Base-by-base conservation (phyloP, 1,139 yeast genomes). In the Taphrina wiesneri region DNA sequence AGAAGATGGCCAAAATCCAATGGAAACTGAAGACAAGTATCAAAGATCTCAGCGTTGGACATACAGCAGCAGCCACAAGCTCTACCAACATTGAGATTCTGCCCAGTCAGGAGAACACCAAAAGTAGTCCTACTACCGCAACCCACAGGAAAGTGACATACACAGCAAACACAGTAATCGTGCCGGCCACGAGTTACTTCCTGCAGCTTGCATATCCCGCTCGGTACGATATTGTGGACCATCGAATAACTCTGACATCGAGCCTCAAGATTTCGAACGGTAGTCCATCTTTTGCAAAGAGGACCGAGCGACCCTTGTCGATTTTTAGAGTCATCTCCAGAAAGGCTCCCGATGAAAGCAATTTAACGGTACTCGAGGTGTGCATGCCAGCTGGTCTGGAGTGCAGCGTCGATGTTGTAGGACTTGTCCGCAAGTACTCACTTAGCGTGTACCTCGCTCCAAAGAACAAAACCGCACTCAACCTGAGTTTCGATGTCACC, bases 141-240 rank as follows among this genome's bases (percentile, higher is more conserved):
- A 19, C 25, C 7, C 17, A 23, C n/a, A 25, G 19, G 15, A 52
- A 52, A 25, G n/a, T 52, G 4, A 30, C 41, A 5, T 30, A 21
- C 28, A 32, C 56, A 1, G 45, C 56, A 52, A 34, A 19, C 17
- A 15, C 45, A 6, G 3, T 28, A 15, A 30, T 52, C 45, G 45
- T 32, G 41, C 45, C 56, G 28, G 56, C 9, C 26, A 52, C 41
- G 34, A 32, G 13, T 11, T 52, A 17, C 28, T 52, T 52, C 34
- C 25, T 52, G 56, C 56, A 52, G 21, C 21, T 52, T 11, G 30
- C 23, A 9, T 52, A 30, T 17, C 56, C 56, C 6, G 45, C 26
- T 11, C 45, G 19, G 5, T 30, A 52, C 45, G 11, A 32, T 19
- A 21, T 52, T 17, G 28, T 7, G 15, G 41, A 25, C 26, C 30